Percentiles rank a stretch among this genome's conserved stretches.
Conservation (phyloP, 2,329 filamentous ascomycete species). For the Kalaharituber pfeilii region DNA sequence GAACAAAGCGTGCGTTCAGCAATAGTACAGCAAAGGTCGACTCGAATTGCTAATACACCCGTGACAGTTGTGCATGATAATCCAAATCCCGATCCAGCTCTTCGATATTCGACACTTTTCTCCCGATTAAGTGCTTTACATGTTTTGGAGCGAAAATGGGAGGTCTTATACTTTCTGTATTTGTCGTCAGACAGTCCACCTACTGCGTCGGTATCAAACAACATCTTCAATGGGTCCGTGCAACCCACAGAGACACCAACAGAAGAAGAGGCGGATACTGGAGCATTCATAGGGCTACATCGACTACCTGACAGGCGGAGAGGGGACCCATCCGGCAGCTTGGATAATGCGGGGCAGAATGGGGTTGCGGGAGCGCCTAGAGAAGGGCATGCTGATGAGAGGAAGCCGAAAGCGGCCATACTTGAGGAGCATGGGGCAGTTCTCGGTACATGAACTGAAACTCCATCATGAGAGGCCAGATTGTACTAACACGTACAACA, state of each 20-base stretch:
- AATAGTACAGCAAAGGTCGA: constrained; percentile 7
- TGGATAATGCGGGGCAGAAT: constrained; percentile 4
- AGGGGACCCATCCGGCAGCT: constrained; percentile 26
- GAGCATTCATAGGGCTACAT: neutral
- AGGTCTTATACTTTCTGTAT: constrained; percentile 79
- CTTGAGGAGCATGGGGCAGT: neutral
- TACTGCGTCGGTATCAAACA: neutral
- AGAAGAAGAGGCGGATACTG: neutral
- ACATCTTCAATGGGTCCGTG: constrained; percentile 5
- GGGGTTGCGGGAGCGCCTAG: neutral
- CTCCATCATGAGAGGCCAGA: too few relatives aligned
- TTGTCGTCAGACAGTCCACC: constrained; percentile 53
- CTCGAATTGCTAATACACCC: constrained; percentile 4
- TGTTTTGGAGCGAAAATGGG: constrained; percentile 90
- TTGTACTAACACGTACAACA: too few relatives aligned
- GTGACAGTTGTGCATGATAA: constrained; percentile 52
- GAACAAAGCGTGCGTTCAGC: constrained; percentile 1
- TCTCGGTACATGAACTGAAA: too few relatives aligned
- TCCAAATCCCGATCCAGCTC: constrained; percentile 53
- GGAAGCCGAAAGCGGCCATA: neutral
- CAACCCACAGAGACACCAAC: constrained; percentile 6
- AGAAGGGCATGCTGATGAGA: neutral
- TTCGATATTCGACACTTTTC: constrained; percentile 80
- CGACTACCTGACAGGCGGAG: constrained; percentile 25
- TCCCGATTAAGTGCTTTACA: constrained; percentile 76